Evolutionary conservation across 225 moss, liverwort and hornwort genomes (phyloP), one percentile per base, ranked within the genome.

Genomic region (Pseudisothecium myosuroides): DNA sequence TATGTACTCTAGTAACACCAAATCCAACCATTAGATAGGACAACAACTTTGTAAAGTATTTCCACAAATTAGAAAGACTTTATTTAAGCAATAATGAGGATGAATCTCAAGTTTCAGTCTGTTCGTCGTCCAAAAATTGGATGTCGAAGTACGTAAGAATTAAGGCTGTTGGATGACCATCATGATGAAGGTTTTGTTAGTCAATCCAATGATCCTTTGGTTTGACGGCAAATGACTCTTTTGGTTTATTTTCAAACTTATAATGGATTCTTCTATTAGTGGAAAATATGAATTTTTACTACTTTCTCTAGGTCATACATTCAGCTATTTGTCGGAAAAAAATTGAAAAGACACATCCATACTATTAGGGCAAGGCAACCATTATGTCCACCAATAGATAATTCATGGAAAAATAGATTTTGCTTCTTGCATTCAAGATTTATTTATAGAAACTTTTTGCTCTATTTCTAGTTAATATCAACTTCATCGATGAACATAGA

Each of bases 261-360:
- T 1, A 49, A 5, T 0, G 34, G 0, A 8, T 50, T 76, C 4
- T 50, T 21, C 9, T 5, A 14, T 6, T 20, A 12, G 13, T 50
- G 8, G 5, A 76, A 21, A 18, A 32, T 8, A 21, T 32, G 3
- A 21, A 13, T 50, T 34, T 34, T 19, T 13, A 34, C 13, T 21
- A 49, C 4, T 20, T 0, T 75, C 8, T 1, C 0, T 2, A 11
- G 0, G 1, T 75, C 3, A 5, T 75, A 5, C 3, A 13, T 76
- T 34, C 21, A 18, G 8, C 21, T 21, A 21, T 50, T 13, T 50
- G 1, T 34, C 2, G 3, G 19, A 8, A 75, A 18, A 19, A 11
- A 1, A 41, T 4, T 69, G 13, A 7, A 31, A 47, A 47, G 19
- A 12, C 31, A 17, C 11, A 19, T 12, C 12, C 12, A 49, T 19